These are phyloP conservation scores for Coemansia sp. DNA, from an alignment of 192 early-diverging fungal species.

Conservation along the genomic window DNA sequence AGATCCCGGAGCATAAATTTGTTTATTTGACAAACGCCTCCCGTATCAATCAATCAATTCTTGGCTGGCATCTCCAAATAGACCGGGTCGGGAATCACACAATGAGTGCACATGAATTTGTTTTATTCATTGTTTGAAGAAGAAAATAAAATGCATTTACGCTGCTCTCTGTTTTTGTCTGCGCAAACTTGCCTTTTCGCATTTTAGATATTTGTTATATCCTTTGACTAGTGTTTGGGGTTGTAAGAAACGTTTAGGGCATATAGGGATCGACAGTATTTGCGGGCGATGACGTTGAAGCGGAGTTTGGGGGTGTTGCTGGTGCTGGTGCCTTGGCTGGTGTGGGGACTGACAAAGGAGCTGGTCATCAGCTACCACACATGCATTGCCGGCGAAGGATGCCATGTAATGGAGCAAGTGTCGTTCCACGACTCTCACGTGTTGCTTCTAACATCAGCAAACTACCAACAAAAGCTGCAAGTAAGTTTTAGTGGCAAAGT, in stretches of 20 bases:
- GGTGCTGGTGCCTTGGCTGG: conserved; percentile 1
- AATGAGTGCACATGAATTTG: background rate
- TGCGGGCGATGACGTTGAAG: background rate
- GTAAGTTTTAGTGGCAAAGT: conserved; percentile 10
- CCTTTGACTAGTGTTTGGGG: no score
- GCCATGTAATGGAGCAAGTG: conserved; percentile 39
- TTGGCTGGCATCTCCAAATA: background rate
- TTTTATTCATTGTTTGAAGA: background rate
- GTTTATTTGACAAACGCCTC: background rate
- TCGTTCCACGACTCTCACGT: conserved; percentile 47
- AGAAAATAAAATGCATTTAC: background rate
- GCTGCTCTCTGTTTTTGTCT: background rate
- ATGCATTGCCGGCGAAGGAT: conserved; percentile 41
- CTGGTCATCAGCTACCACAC: conserved; percentile 45
- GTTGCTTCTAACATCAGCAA: conserved; percentile 28
- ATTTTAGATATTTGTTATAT: background rate
- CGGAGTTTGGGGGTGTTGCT: conserved; percentile 15
- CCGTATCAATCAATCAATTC: conserved; percentile 1
- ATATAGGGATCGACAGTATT: background rate
- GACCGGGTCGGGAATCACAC: conserved; percentile 7
- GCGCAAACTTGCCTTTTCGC: no score
- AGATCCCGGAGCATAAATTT: conserved; percentile 1
- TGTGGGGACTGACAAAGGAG: conserved; percentile 22
- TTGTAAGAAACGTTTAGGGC: background rate
- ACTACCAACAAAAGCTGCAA: conserved; percentile 28